These are phyloP conservation scores for Trichoderma aggressivum DNA, from an alignment of 2,329 filamentous ascomycete species.

Conservation along the genomic window DNA sequence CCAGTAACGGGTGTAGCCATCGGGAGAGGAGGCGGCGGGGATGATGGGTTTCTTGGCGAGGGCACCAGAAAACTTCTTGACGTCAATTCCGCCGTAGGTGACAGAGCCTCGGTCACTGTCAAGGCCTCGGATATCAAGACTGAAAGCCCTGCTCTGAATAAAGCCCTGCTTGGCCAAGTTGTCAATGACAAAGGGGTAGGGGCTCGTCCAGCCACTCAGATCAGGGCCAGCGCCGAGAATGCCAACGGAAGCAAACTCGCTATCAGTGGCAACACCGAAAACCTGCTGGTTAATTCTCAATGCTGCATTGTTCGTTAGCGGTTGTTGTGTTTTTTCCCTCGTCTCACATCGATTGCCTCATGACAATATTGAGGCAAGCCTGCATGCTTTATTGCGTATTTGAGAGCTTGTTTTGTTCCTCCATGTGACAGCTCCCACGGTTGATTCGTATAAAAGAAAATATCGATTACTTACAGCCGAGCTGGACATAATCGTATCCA, in stretches of 20 bases:
- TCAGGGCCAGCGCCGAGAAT: conserved; percentile 37
- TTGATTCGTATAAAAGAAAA: not conserved
- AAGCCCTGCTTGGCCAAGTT: conserved; percentile 33
- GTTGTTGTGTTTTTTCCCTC: not conserved
- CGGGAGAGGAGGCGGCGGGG: conserved; percentile 36
- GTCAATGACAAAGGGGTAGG: conserved; percentile 37
- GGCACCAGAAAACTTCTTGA: conserved; percentile 50
- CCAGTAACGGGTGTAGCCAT: conserved; percentile 40
- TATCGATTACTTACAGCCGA: conserved; percentile 31
- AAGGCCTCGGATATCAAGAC: conserved; percentile 34
- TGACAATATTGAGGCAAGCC: not conserved
- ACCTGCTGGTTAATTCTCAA: conserved; percentile 34
- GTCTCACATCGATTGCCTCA: not conserved
- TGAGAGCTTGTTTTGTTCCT: not conserved
- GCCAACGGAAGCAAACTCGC: conserved; percentile 29
- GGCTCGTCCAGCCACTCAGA: conserved; percentile 33
- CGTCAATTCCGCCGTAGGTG: conserved; percentile 57
- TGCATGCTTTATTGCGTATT: too few species aligned
- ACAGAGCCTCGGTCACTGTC: conserved; percentile 32
- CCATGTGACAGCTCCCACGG: not conserved
- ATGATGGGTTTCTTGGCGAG: conserved; percentile 57
- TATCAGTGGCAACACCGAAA: conserved; percentile 37
- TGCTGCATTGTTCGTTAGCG: conserved; percentile 22
- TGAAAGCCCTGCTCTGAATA: conserved; percentile 38
- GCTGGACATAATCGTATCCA: conserved; percentile 32